phyloP scores from a whole-genome alignment of 352 stramenopile genomes.

The Phytophthora multivora region DNA sequence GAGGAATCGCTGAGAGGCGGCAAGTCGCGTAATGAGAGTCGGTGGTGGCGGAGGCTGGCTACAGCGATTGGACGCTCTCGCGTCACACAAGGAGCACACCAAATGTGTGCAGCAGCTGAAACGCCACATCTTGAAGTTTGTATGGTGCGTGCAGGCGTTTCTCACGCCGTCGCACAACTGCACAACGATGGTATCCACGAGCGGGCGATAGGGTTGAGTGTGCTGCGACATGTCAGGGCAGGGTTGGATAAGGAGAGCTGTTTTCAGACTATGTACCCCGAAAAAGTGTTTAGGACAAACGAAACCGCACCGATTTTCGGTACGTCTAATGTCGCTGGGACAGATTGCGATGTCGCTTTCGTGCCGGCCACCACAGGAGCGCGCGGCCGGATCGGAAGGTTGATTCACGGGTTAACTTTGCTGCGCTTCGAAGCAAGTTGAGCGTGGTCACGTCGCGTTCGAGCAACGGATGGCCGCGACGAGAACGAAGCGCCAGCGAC shows the following conservation, averaged over 20 bases:
- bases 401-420: constrained; percentile 8
- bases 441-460: constrained; percentile 6
- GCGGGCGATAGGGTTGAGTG: too few species aligned
- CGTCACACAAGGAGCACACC: constrained; percentile 24
- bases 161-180: too few species aligned
- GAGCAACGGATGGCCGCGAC: constrained; percentile 4
- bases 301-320: too few species aligned
- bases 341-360: constrained; percentile 22
- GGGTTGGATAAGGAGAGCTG: too few species aligned
- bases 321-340: too few species aligned
- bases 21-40: constrained; percentile 34
- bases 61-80: constrained; percentile 40
- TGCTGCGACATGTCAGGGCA: too few species aligned
- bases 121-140: constrained; percentile 28
- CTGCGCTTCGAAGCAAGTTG: not conserved
- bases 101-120: constrained; percentile 20
- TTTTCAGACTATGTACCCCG: too few species aligned
- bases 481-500: constrained; percentile 10
- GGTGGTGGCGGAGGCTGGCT: constrained; percentile 19
- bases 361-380: constrained; percentile 21
- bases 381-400: constrained; percentile 6
- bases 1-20: constrained; percentile 7
- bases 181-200: too few species aligned
- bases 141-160: constrained; percentile 16
- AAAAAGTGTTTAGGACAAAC: too few species aligned